Percentiles rank a stretch among this genome's conserved stretches.
phyloP scores from a whole-genome alignment of 2,329 filamentous ascomycete genomes.

The Paecilomyces niveus region DNA sequence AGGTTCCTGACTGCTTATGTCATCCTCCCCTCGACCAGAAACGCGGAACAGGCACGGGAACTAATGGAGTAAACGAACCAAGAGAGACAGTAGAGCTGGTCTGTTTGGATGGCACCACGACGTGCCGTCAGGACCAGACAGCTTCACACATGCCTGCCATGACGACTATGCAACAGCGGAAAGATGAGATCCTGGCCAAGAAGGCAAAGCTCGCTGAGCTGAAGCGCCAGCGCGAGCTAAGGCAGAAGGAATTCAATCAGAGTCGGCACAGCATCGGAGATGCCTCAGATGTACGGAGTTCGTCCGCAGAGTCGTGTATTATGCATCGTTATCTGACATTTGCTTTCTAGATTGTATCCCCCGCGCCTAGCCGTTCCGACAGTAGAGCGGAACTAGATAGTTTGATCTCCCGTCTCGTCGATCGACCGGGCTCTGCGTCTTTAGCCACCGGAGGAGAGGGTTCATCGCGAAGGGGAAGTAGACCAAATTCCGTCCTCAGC shows the following conservation, averaged over 20 bases:
- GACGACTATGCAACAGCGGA: constrained; percentile 57
- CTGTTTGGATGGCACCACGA: not conserved
- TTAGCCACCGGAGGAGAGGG: constrained; percentile 45
- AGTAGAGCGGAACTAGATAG: constrained; percentile 68
- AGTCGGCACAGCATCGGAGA: constrained; percentile 63
- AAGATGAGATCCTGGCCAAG: constrained; percentile 94
- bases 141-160: constrained; percentile 11
- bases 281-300: constrained; percentile 59
- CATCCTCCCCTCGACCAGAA: constrained; percentile 16
- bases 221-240: constrained; percentile 81
- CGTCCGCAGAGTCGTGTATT: not conserved
- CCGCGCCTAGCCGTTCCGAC: constrained; percentile 61
- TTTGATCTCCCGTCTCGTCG: constrained; percentile 77
- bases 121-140: not conserved
- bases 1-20: constrained; percentile 28
- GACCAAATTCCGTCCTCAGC: constrained; percentile 81
- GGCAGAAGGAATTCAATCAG: constrained; percentile 66
- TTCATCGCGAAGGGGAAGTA: constrained; percentile 52
- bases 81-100: not conserved
- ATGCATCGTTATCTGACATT: constrained; percentile 8
- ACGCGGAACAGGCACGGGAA: not conserved
- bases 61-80: not conserved
- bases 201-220: constrained; percentile 95
- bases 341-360: constrained; percentile 55
- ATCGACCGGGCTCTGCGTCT: constrained; percentile 65